A percentile compares a stretch with the other conserved stretches of the same genome.
Conservation (phyloP, 2,329 filamentous ascomycete genomes). For the Pseudogymnoascus sp. region DNA sequence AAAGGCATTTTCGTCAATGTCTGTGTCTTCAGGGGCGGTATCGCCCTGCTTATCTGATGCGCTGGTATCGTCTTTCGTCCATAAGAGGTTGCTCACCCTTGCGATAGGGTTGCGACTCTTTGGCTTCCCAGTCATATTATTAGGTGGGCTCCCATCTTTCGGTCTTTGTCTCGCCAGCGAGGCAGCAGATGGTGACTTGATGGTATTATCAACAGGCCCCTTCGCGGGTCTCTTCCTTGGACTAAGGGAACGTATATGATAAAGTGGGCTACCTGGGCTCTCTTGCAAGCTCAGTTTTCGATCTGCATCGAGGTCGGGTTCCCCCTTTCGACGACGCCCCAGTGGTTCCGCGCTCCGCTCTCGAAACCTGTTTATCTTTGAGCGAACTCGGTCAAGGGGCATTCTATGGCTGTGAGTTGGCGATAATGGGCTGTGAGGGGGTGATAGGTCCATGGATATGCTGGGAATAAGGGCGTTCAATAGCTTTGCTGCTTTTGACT, state of each 20-base stretch:
- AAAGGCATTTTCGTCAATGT: slow-evolving; percentile 32
- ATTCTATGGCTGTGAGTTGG: slow-evolving; percentile 41
- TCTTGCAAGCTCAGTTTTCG: background rate
- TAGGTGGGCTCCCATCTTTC: slow-evolving; percentile 1
- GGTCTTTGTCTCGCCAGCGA: slow-evolving; percentile 30
- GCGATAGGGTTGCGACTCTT: slow-evolving; percentile 51
- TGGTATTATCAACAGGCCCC: background rate
- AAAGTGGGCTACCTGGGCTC: background rate
- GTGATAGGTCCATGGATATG: slow-evolving; percentile 56
- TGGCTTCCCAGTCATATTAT: background rate
- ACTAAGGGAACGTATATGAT: slow-evolving; percentile 35
- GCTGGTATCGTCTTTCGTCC: slow-evolving; percentile 44
- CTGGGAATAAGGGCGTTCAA: slow-evolving; percentile 43
- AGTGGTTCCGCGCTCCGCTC: slow-evolving; percentile 17
- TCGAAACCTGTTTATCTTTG: slow-evolving; percentile 31
- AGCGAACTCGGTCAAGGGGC: slow-evolving; percentile 32
- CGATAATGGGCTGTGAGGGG: slow-evolving; percentile 55
- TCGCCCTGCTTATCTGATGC: slow-evolving; percentile 34
- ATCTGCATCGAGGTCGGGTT: background rate
- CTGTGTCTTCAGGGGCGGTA: slow-evolving; percentile 40
- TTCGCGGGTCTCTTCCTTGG: slow-evolving; percentile 31
- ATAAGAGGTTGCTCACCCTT: slow-evolving; percentile 52
- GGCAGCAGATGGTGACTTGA: background rate
- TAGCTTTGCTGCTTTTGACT: slow-evolving; percentile 17
- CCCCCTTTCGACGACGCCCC: background rate